phyloP scores from a whole-genome alignment of 768 basidiomycete species.

The Collybia sp. region DNA sequence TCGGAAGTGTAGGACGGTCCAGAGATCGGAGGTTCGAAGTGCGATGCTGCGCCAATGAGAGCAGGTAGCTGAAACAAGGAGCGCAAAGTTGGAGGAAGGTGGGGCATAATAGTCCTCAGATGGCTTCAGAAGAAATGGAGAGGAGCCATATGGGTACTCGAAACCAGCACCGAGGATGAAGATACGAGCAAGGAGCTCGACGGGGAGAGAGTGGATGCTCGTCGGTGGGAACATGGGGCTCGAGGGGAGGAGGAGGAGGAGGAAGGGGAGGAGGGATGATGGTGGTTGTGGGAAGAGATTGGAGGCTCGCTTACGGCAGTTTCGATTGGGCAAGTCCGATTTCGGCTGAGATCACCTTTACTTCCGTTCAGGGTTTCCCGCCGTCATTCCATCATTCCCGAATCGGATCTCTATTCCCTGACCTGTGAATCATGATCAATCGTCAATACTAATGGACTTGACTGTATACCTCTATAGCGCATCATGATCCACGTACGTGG shows the following conservation, averaged over 20 bases:
- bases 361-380: too few relatives aligned
- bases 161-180: slow-evolving; percentile 48
- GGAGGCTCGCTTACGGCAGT: too few relatives aligned
- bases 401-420: too few relatives aligned
- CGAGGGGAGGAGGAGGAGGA: slow-evolving; percentile 4
- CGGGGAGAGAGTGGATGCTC: slow-evolving; percentile 43
- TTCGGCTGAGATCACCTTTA: too few relatives aligned
- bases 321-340: too few relatives aligned
- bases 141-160: slow-evolving; percentile 37
- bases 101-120: slow-evolving; percentile 34
- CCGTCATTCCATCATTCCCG: too few relatives aligned
- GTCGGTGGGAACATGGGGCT: slow-evolving; percentile 15
- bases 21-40: slow-evolving; percentile 42
- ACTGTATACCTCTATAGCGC: too few relatives aligned
- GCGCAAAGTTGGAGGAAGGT: slow-evolving; percentile 45
- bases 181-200: slow-evolving; percentile 54
- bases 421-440: too few relatives aligned
- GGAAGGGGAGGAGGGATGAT: not conserved
- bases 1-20: slow-evolving; percentile 54
- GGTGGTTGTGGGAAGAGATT: not conserved
- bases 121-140: slow-evolving; percentile 48
- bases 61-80: slow-evolving; percentile 56
- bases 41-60: slow-evolving; percentile 53
- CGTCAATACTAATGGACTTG: too few relatives aligned
- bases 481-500: too few relatives aligned